Base-by-base conservation (phyloP, 345 rosid genomes). In the Durio zibethinus region DNA sequence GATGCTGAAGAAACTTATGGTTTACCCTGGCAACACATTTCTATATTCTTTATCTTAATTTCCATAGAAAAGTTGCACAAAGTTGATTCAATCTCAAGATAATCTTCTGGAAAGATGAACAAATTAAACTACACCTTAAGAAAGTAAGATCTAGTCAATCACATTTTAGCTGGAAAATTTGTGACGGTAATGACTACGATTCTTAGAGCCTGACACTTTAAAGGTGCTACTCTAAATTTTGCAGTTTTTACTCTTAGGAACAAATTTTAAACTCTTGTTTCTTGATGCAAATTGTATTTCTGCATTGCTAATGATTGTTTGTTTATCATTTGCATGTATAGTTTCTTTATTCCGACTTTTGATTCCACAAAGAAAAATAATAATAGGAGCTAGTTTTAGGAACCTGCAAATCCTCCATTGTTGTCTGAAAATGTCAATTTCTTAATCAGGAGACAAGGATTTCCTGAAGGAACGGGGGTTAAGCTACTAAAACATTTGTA, bases 361-460 rank as follows among this genome's bases (percentile, higher is more conserved):
- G 31, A 42, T 67, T 23, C 72, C 10, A 40, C 2, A 21, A 23
- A 5, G n/a, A 23, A 21, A 23, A 42, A 23, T 15, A 23, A 14
- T 8, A 1, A 23, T 42, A 68, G 29, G 33, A 68, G 73, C 35
- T 23, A 14, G 42, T 27, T 27, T 25, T 48, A 67, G 72, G 20
- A n/a, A 16, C 59, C 35, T 48, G 23, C n/a, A 4, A 47, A 6
- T 68, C 14, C 25, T 70, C 4, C 25, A 4, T 70, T 50, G 2
- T 12, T 42, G 53, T 31, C 74, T 48, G 60, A 48, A 10, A 50
- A 50, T 71, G 60, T 9, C 10, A 20, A 50, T 16, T 71, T 50
- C 29, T 31, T 50, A 31, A 10, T 52, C 29, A 82, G 81, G 72
- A 20, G 81, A 74, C 2, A 38, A 36, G 75, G 81, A 83, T 77